phyloP scores from a whole-genome alignment of 148 eudicot genomes.

The Rhododendron ferrugineum region DNA sequence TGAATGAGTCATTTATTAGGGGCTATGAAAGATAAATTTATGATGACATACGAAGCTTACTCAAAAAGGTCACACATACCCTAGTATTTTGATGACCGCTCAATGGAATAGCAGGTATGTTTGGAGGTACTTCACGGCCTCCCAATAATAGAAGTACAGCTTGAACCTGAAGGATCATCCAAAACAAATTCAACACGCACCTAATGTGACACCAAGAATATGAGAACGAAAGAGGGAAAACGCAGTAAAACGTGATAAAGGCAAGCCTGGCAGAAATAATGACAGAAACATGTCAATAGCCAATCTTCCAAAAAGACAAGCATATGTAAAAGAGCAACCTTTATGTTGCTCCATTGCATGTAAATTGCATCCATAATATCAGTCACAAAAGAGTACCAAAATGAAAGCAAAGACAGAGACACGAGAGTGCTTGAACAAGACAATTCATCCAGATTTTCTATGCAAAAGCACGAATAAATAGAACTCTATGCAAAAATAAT shows the following conservation, averaged over 20 bases:
- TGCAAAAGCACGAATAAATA: neutral
- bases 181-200: conserved; percentile 8
- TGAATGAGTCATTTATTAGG: conserved; percentile 4
- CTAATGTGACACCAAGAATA: neutral
- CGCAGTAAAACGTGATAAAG: neutral
- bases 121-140: conserved; percentile 65
- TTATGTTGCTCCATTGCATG: neutral
- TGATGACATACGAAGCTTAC: neutral
- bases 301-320: neutral
- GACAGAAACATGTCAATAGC: neutral
- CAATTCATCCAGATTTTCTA: neutral
- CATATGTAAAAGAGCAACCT: neutral
- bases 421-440: neutral
- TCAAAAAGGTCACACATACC: conserved; percentile 30
- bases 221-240: neutral
- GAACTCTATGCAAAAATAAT: neutral
- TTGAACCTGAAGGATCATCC: conserved; percentile 55
- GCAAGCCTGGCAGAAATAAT: neutral
- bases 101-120: conserved; percentile 45
- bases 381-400: neutral
- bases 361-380: neutral
- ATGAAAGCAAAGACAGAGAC: neutral
- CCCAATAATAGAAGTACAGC: conserved; percentile 71
- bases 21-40: neutral
- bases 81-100: conserved; percentile 31